phyloP scores from a whole-genome alignment of 164 flowering plant species.

The Akebia trifoliata region DNA sequence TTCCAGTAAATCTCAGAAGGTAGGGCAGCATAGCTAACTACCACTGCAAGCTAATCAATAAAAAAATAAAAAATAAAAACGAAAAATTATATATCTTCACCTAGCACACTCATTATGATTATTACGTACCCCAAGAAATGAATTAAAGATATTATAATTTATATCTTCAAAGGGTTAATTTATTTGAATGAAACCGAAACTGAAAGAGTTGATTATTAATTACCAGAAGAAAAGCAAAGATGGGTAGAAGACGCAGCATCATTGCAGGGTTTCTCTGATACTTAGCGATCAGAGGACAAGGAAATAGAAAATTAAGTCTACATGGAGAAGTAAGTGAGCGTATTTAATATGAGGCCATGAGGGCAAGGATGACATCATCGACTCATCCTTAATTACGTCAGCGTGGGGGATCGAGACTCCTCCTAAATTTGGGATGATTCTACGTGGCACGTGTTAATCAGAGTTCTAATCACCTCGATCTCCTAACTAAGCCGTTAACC shows the following conservation, averaged over 20 bases:
- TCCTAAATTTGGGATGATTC: too few relatives aligned
- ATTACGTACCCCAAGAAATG: too few relatives aligned
- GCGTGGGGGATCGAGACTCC: too few relatives aligned
- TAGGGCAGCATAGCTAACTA: conserved; percentile 21
- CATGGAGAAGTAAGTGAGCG: neutral
- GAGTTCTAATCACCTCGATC: too few relatives aligned
- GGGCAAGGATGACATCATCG: too few relatives aligned
- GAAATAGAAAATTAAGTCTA: neutral
- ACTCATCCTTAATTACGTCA: too few relatives aligned
- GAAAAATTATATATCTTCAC: too few relatives aligned
- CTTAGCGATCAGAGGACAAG: neutral
- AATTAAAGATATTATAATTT: neutral
- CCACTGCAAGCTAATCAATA: conserved; percentile 23
- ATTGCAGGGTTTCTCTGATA: conserved; percentile 8
- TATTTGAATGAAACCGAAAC: neutral
- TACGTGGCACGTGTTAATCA: too few relatives aligned
- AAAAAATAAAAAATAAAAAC: conserved; percentile 6
- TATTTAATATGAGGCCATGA: too few relatives aligned
- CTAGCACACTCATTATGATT: too few relatives aligned
- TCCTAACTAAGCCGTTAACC: too few relatives aligned
- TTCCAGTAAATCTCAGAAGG: conserved; percentile 37
- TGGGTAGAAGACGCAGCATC: conserved; percentile 17
- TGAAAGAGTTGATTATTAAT: too few relatives aligned
- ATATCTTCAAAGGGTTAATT: neutral
- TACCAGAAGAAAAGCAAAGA: conserved; percentile 27